Evolutionary conservation across 23 red algal species (phyloP), one percentile per base, ranked within the genome.

Genomic region (Gracilaria caudata): DNA sequence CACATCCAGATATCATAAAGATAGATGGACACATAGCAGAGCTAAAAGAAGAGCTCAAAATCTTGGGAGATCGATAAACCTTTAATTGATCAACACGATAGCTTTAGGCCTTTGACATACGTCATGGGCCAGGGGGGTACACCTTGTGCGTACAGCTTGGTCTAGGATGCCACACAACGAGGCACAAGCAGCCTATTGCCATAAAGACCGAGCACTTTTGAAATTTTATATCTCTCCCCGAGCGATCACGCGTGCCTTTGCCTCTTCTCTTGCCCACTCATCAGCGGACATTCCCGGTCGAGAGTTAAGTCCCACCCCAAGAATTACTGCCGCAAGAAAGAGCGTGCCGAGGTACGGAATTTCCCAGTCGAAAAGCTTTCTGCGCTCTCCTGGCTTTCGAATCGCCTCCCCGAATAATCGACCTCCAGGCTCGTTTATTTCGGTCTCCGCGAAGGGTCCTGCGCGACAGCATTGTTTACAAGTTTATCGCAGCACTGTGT

Each of bases 321-420:
- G 72, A 51, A 93, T 70, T 54, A 93, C 5, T 21, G 53, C 40
- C 14, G 81, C 81, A 16, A 86, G 37, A 39, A 68, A 46, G 6
- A 93, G 51, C 0, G 81, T 81, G 13, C 73, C 92, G 64, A 82
- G 51, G 35, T 73, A 64, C 5, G 92, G 73, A 7, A 87, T 35
- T 44, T 94, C 92, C 92, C 92, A 94, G 43, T 87, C 81, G 25
- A 76, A 88, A 47, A 86, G 68, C 49, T 87, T 79, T 68, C 92
- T 71, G 12, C 84, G 54, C 64, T 94, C 83, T 37, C 92, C 92
- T 39, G 92, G 92, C 63, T 80, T 73, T 17, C 83, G 84, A 51
- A 94, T 73, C 40, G 92, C 75, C 35, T 94, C 92, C 12, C 92
- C 92, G 68, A 94, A 94, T 46, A 94, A 41, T 11, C 92, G 92